These are phyloP conservation scores for Citrullus amarus DNA, from an alignment of 306 rosid species.

Conservation along the genomic window DNA sequence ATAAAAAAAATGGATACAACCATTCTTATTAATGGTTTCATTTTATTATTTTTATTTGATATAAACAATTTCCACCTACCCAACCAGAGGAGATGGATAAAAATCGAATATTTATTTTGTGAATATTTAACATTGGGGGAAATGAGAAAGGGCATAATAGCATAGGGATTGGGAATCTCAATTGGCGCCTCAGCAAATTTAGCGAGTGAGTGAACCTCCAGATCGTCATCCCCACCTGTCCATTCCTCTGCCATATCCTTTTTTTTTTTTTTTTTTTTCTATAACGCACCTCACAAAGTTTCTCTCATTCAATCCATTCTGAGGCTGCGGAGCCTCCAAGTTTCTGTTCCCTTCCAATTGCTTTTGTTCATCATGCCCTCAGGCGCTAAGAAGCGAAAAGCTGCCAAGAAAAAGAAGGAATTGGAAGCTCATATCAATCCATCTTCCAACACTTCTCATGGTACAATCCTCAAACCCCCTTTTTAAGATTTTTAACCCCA, in stretches of 20 bases:
- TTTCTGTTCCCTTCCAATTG: neutral
- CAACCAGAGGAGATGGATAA: neutral
- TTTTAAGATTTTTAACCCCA: neutral
- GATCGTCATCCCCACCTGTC: slow-evolving; percentile 10
- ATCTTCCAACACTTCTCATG: slow-evolving; percentile 32
- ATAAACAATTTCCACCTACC: neutral
- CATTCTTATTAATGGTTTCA: neutral
- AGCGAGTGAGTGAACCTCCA: neutral
- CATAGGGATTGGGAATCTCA: neutral
- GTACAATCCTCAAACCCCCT: slow-evolving; percentile 11
- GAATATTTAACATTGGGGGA: neutral
- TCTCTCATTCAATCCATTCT: neutral
- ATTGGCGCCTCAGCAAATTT: neutral
- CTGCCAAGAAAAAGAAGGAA: slow-evolving; percentile 32
- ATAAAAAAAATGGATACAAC: too few species aligned
- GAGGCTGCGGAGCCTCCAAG: neutral
- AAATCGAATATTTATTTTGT: neutral
- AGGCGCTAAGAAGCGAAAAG: slow-evolving; percentile 27
- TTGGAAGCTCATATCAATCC: slow-evolving; percentile 28
- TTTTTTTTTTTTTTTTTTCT: neutral
- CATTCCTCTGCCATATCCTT: slow-evolving; percentile 5
- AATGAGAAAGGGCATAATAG: neutral
- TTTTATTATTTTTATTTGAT: neutral
- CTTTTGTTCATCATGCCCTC: slow-evolving; percentile 47
- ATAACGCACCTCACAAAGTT: neutral